A percentile compares a stretch with the other conserved stretches of the same genome.
These are phyloP conservation scores for Phyllosticta citribraziliensis DNA, from an alignment of 2,329 filamentous ascomycete genomes.

Conservation along the genomic window DNA sequence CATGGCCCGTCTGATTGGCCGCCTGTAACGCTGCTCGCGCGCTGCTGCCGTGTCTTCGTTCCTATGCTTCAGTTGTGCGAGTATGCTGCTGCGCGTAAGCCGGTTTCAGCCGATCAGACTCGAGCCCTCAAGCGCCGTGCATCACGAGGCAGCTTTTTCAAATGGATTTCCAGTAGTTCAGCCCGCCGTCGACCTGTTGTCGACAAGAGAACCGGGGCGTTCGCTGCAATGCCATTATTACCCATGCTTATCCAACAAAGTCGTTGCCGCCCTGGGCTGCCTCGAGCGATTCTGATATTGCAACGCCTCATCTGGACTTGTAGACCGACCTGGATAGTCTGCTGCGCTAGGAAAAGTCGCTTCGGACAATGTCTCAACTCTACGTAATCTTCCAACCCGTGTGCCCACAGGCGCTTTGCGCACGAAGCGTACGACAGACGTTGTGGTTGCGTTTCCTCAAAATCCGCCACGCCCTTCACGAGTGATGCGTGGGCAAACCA, in stretches of 20 bases:
- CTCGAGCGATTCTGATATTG: background rate
- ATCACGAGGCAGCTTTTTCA: background rate
- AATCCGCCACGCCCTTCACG: background rate
- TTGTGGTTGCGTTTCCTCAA: background rate
- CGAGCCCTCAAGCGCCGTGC: background rate
- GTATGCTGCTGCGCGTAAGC: background rate
- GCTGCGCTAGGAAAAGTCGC: background rate
- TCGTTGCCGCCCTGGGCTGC: background rate
- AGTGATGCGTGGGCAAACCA: background rate
- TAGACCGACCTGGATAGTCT: background rate
- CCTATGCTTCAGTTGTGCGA: background rate
- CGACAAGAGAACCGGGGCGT: background rate
- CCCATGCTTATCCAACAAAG: background rate
- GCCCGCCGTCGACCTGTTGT: background rate
- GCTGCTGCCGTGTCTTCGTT: background rate
- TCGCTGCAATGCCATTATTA: background rate
- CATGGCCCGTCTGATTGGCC: background rate
- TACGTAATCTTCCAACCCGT: background rate
- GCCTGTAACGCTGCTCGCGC: background rate
- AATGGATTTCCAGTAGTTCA: background rate
- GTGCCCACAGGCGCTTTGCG: background rate
- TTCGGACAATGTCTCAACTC: background rate
- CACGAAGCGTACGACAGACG: background rate
- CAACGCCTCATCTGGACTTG: background rate
- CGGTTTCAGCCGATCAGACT: background rate